phyloP scores from a whole-genome alignment of 2,329 filamentous ascomycete genomes.

The Colletotrichum cordylinicola region DNA sequence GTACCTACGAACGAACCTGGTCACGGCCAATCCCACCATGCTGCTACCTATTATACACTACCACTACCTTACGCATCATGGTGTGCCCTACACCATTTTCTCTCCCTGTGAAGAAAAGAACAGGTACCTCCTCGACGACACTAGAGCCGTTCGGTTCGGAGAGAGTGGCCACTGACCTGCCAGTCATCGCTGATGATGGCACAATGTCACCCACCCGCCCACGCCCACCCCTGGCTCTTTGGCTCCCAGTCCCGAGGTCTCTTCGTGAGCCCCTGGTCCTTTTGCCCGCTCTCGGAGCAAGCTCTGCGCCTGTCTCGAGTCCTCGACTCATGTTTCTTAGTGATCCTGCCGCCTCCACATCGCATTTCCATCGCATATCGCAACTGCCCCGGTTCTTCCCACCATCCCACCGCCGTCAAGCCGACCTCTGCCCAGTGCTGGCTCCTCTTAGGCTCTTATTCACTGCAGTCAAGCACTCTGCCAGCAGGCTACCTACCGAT shows the following conservation, averaged over 20 bases:
- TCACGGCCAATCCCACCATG: neutral
- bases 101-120: neutral
- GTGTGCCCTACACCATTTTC: neutral
- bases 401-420: neutral
- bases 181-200: neutral
- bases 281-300: conserved; percentile 19
- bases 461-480: neutral
- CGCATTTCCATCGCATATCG: neutral
- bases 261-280: conserved; percentile 9
- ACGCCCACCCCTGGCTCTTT: neutral
- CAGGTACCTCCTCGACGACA: neutral
- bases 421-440: neutral
- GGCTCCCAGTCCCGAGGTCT: conserved; percentile 9
- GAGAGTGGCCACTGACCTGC: neutral
- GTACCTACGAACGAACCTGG: neutral
- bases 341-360: conserved; percentile 14
- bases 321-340: conserved; percentile 18
- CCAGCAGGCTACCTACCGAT: neutral
- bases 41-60: neutral
- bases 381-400: conserved; percentile 8
- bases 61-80: neutral
- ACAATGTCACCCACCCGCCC: neutral
- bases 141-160: neutral
- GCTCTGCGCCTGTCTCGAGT: conserved; percentile 10
- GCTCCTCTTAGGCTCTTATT: neutral